Base-by-base conservation (phyloP, 148 eudicot species). In the Chenopodium formosanum region DNA sequence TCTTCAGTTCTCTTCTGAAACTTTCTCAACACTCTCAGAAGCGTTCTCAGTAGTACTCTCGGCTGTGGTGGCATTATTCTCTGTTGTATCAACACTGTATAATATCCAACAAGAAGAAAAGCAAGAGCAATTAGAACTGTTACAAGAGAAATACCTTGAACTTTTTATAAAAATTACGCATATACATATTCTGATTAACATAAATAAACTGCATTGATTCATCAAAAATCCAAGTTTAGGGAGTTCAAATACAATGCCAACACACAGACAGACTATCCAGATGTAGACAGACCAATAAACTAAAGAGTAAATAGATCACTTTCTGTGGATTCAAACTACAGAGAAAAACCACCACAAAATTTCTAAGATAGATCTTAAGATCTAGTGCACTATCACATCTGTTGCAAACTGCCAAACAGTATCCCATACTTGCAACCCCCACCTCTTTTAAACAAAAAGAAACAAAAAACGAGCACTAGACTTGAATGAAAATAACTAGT, bases 81-180 rank as follows among this genome's bases (percentile, higher is more conserved):
- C 94, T 58, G 73, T 72, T 62, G 86, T 79, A 81, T 87, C 94
- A 75, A 74, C 91, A 85, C 91, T 91, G 80, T 40, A 64, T 11
- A 27, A 74, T 56, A 56, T 56, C 62, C 62, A 82, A 78, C 25
- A 69, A 17, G 31, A 73, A 12, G 16, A 79, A 60, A 44, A 56
- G 12, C n/a, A 47, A 40, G 52, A 48, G 37, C 9, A 20, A 48
- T 75, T 58, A 79, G 52, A 32, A 40, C 58, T 9, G 53, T 31
- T n/a, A 63, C 3, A 44, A 44, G 11, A 23, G 60, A 66, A 74
- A 32, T 34, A 11, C 7, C 52, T 32, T 16, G 16, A 19, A 34
- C 7, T 13, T 58, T 7, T 10, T 48, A 17, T 48, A 17, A 40
- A 40, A 40, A 5, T 0, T 22, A 27, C 10, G 6, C 34, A 48